Percentiles rank a stretch among this genome's conserved stretches.
These are phyloP conservation scores for Chernovozyma aurita DNA, from an alignment of 1,139 yeast genomes.

Conservation along the genomic window DNA sequence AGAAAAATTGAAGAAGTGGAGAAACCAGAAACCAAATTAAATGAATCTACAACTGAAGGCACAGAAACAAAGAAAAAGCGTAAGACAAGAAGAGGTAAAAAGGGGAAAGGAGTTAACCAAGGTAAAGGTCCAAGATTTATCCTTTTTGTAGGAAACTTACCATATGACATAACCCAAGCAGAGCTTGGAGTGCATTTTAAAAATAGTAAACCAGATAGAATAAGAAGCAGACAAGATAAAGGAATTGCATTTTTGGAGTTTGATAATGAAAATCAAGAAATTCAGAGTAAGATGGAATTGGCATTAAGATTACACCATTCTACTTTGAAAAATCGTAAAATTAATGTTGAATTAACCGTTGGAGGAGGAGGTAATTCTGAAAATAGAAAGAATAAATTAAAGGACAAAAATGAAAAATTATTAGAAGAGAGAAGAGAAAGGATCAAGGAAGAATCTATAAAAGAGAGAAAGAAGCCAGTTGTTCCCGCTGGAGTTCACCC, in stretches of 20 bases:
- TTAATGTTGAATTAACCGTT: slow-evolving; percentile 92
- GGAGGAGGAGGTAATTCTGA: slow-evolving; percentile 97
- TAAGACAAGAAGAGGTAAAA: slow-evolving; percentile 74
- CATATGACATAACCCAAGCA: slow-evolving; percentile 61
- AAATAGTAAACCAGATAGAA: slow-evolving; percentile 63
- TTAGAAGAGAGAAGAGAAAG: slow-evolving; percentile 58
- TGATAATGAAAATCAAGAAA: slow-evolving; percentile 55
- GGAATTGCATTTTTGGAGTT: slow-evolving; percentile 95
- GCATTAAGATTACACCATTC: slow-evolving; percentile 84
- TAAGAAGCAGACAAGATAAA: slow-evolving; percentile 75
- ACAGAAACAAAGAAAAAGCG: slow-evolving; percentile 55
- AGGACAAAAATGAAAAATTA: slow-evolving; percentile 72
- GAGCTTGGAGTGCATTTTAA: slow-evolving; percentile 74
- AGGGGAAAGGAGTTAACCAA: slow-evolving; percentile 50
- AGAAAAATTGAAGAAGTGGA: slow-evolving; percentile 17
- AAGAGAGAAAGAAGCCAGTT: slow-evolving; percentile 17
- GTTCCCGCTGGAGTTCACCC: slow-evolving; percentile 50
- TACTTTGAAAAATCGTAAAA: slow-evolving; percentile 59
- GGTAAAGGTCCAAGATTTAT: slow-evolving; percentile 68
- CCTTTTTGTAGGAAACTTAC: slow-evolving; percentile 88
- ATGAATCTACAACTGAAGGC: slow-evolving; percentile 13
- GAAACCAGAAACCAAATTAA: slow-evolving; percentile 17
- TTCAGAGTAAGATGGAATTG: slow-evolving; percentile 74
- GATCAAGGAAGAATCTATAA: slow-evolving; percentile 34
- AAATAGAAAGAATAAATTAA: slow-evolving; percentile 64